Evolutionary conservation across 2,329 filamentous ascomycete genomes (phyloP), one percentile per base, ranked within the genome.

Genomic region (Colletotrichum sp.): DNA sequence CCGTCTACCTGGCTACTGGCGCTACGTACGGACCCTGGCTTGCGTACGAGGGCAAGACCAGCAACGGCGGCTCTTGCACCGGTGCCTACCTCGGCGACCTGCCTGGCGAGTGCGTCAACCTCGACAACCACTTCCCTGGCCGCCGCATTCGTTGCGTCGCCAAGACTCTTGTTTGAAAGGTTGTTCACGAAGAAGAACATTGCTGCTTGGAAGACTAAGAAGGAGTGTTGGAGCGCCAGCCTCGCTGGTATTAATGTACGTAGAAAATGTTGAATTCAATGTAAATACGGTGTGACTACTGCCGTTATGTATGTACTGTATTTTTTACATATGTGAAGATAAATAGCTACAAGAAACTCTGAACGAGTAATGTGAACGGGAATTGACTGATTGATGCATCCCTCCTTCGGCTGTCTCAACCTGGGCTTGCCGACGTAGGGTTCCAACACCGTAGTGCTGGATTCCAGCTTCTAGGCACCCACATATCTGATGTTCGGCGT

Each of bases 401-500:
- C 6, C 43, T 52, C 6, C 10, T 21, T 52, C 2, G n/a, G 16
- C 10, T 3, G 16, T 21, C 12, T 13, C 3, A 8, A 8, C 4
- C 6, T 21, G 6, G 18, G 38, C 9, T 48, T 48, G 38, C 38
- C 38, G 38, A 6, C 3, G 6, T 4, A 1, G 12, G 10, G n/a
- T 13, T 52, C 0, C 18, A 8, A 21, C n/a, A 13, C 43, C 6
- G 6, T 5, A 4, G 10, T 18, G 10, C 12, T 52, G 10, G 0
- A 52, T 8, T n/a, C 0, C 0, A 5, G 43, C n/a, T 21, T 21
- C 26, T 10, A 52, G 18, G 38, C 30, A 6, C 70, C 69, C 2
- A 65, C 70, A 30, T 75, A 76, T 38, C 62, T 62, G 24, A 75
- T 76, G 8, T 76, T 62, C 2, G 78, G 78, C 15, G 16, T 28